Conservation (phyloP, 176 grass and related monocot genomes). For the Carex kokanica region DNA sequence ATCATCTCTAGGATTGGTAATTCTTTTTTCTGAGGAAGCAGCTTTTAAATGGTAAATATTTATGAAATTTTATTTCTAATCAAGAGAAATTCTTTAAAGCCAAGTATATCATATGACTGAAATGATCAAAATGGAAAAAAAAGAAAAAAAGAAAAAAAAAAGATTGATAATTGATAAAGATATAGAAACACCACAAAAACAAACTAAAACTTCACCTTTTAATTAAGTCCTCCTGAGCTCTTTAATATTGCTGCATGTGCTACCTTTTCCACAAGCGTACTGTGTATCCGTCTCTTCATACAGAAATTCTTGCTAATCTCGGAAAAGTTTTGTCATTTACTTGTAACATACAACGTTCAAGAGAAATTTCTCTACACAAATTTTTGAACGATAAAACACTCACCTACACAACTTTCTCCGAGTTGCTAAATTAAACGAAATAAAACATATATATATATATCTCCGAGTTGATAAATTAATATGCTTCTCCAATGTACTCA, state of each 20-base stretch:
- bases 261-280: background rate
- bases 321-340: background rate
- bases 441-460: too few species aligned
- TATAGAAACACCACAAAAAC: background rate
- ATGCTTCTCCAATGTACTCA: background rate
- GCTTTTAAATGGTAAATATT: background rate
- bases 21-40: background rate
- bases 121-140: background rate
- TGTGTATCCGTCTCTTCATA: background rate
- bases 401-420: background rate
- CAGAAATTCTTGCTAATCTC: conserved; percentile 3
- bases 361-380: background rate
- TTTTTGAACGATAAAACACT: background rate
- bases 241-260: conserved; percentile 9
- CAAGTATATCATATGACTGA: background rate
- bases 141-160: too few species aligned
- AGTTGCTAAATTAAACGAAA: background rate
- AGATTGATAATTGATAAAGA: background rate
- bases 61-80: background rate
- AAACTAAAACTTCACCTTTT: background rate
- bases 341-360: background rate
- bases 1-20: background rate
- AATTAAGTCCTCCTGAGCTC: background rate
- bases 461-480: too few species aligned
- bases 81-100: background rate